phyloP scores from a whole-genome alignment of 2,329 filamentous ascomycete species.

The Paracoccidioides lutzii region DNA sequence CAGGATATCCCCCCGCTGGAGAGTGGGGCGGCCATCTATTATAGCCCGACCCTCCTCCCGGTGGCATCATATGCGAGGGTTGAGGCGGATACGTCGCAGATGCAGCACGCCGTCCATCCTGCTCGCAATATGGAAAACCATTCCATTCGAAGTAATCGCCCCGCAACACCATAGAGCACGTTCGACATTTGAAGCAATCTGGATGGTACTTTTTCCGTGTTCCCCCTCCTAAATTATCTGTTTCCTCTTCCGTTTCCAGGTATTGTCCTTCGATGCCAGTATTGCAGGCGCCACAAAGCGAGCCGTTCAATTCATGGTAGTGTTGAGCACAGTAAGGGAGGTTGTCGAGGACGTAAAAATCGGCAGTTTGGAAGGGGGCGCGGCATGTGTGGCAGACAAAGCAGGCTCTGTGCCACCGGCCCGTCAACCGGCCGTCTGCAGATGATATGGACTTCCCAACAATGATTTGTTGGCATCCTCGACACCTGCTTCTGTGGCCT shows the following conservation, averaged over 20 bases:
- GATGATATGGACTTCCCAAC: slow-evolving; percentile 87
- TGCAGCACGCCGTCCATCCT: slow-evolving; percentile 57
- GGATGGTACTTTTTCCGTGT: slow-evolving; percentile 62
- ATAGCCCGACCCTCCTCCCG: slow-evolving; percentile 10
- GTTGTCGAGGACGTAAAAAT: slow-evolving; percentile 85
- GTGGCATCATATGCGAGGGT: slow-evolving; percentile 19
- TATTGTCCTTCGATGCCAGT: slow-evolving; percentile 88
- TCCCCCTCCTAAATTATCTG: background rate
- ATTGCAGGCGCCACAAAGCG: slow-evolving; percentile 67
- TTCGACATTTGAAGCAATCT: slow-evolving; percentile 67
- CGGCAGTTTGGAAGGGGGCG: slow-evolving; percentile 68
- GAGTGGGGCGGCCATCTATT: slow-evolving; percentile 6
- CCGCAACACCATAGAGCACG: slow-evolving; percentile 57
- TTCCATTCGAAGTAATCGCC: slow-evolving; percentile 88
- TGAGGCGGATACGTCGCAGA: slow-evolving; percentile 27
- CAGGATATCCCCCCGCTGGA: slow-evolving; percentile 6
- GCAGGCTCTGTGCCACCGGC: slow-evolving; percentile 87
- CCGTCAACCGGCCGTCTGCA: slow-evolving; percentile 79
- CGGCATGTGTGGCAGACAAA: slow-evolving; percentile 82
- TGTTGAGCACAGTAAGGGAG: slow-evolving; percentile 81
- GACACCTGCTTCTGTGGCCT: slow-evolving; percentile 48
- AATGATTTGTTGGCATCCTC: slow-evolving; percentile 66
- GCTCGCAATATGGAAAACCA: slow-evolving; percentile 70
- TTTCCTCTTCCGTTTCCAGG: slow-evolving; percentile 55
- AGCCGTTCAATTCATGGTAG: slow-evolving; percentile 84